Evolutionary conservation across 169 alveolate species (phyloP).

Genomic region (Cystoisospora suis): DNA sequence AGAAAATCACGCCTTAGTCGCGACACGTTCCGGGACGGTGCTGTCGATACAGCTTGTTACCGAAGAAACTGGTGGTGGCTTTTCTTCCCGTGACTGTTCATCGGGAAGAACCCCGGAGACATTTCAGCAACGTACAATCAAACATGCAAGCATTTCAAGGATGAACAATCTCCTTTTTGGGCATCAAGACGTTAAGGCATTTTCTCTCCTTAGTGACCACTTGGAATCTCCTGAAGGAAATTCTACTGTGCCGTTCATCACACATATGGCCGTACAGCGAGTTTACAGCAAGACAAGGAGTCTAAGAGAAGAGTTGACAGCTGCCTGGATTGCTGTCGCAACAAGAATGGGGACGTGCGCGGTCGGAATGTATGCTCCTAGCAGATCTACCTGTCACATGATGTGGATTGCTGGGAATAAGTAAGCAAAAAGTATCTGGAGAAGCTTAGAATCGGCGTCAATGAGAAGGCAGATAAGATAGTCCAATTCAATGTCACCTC

Average conservation of each 20-base stretch:
- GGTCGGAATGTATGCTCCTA: not conserved
- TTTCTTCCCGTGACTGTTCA: not conserved
- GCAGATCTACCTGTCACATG: not conserved
- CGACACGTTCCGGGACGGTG: constrained; percentile 58
- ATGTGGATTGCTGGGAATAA: not conserved
- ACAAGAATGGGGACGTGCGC: not conserved
- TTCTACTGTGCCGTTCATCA: not conserved
- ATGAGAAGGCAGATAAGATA: too few species aligned
- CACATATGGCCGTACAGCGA: not conserved
- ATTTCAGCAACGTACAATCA: not conserved
- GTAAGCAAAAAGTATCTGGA: not conserved
- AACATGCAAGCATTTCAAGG: constrained; percentile 60
- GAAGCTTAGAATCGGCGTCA: too few species aligned
- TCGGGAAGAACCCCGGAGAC: not conserved
- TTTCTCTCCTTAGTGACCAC: too few species aligned
- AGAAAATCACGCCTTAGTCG: constrained; percentile 62
- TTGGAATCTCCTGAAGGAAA: too few species aligned
- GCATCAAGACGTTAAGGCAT: not conserved
- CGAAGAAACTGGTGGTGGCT: not conserved
- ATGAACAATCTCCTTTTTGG: constrained; percentile 24
- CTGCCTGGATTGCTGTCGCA: not conserved
- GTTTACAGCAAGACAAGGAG: not conserved
- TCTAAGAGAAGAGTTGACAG: not conserved
- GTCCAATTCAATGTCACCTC: too few species aligned
- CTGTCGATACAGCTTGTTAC: constrained; percentile 36